phyloP scores from a whole-genome alignment of 1,284 basidiomycete genomes.

The Puccinia coronata region DNA sequence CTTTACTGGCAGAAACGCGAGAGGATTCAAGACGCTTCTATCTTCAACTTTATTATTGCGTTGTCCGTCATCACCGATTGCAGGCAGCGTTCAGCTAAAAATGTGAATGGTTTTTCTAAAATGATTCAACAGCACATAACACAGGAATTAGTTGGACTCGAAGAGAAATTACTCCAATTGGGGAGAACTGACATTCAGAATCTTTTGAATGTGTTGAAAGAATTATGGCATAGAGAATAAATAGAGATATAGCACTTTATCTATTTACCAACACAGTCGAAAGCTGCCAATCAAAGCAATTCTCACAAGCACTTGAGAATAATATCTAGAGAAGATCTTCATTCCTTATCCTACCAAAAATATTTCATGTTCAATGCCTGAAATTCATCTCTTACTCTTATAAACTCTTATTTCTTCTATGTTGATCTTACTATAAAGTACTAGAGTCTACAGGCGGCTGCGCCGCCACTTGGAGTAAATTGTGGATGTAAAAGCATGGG shows the following conservation, averaged over 20 bases:
- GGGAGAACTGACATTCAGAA: neutral
- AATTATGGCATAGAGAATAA: neutral
- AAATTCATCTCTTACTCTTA: no score
- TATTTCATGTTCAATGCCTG: no score
- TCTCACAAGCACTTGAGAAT: no score
- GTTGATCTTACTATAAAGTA: no score
- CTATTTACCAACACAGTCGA: no score
- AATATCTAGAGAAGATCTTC: no score
- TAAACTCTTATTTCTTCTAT: no score
- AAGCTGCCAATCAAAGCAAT: no score
- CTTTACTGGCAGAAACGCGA: neutral
- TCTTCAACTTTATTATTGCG: neutral
- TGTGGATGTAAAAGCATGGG: no score
- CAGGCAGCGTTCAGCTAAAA: neutral
- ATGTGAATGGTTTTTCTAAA: neutral
- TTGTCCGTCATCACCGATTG: neutral
- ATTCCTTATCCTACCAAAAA: no score
- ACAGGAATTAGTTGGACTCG: neutral
- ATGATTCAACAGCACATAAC: neutral
- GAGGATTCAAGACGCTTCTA: neutral
- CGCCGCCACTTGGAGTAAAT: no score
- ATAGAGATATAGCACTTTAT: neutral
- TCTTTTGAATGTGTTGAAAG: neutral
- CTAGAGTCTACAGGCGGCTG: no score
- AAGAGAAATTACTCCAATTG: neutral